Percentiles rank a stretch among this genome's conserved stretches.
These are phyloP conservation scores for Penicillium cataractarum DNA, from an alignment of 495 filamentous ascomycete species.

Conservation along the genomic window DNA sequence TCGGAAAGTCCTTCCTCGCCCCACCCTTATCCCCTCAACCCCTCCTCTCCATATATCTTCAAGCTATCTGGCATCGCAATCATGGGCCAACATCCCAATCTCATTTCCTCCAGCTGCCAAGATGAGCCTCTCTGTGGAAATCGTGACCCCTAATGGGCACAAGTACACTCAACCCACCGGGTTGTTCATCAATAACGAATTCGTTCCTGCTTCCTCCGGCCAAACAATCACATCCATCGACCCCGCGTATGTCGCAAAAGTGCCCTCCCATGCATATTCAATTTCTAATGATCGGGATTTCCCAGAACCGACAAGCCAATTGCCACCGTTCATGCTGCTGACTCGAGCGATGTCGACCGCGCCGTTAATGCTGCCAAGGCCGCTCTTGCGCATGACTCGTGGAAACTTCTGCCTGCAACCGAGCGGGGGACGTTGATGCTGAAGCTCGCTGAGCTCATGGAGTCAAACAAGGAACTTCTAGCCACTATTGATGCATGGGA, in stretches of 20 bases:
- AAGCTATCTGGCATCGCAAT: background rate
- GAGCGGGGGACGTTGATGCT: constrained; percentile 77
- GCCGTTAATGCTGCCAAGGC: constrained; percentile 82
- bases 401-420: constrained; percentile 73
- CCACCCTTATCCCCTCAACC: background rate
- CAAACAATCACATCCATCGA: constrained; percentile 78
- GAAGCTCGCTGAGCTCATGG: constrained; percentile 72
- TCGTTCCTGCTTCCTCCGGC: constrained; percentile 71
- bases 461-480: constrained; percentile 69
- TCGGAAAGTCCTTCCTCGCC: constrained; percentile 8
- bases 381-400: constrained; percentile 76
- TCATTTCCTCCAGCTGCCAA: background rate
- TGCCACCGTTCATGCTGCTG: constrained; percentile 78
- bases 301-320: constrained; percentile 85
- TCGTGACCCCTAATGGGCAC: constrained; percentile 86
- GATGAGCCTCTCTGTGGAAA: constrained; percentile 53
- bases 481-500: constrained; percentile 96
- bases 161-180: constrained; percentile 79
- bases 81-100: background rate
- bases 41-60: background rate
- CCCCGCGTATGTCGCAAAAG: constrained; percentile 52
- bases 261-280: background rate
- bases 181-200: constrained; percentile 96
- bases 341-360: constrained; percentile 75
- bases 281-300: constrained; percentile 38